These are phyloP conservation scores for Salvia rosmarinus DNA, from an alignment of 257 asterid species.

Conservation along the genomic window DNA sequence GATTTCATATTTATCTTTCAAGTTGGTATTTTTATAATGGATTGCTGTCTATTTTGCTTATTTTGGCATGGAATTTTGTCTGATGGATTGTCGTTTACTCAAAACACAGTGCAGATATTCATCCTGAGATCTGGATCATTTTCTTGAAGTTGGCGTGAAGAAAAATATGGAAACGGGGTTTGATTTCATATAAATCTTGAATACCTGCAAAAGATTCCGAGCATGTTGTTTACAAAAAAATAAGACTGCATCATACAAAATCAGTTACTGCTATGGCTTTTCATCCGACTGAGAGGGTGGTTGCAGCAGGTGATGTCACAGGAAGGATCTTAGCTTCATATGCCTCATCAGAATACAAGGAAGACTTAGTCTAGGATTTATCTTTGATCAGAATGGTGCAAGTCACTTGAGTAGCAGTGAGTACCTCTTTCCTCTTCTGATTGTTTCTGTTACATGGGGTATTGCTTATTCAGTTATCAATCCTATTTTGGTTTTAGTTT, in stretches of 20 bases:
- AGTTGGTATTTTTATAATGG: neutral
- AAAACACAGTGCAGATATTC: constrained; percentile 41
- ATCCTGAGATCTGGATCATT: constrained; percentile 27
- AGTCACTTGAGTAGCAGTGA: no score
- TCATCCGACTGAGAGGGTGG: constrained; percentile 83
- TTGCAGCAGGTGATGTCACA: constrained; percentile 91
- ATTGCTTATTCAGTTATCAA: no score
- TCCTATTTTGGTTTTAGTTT: no score
- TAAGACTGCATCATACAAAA: constrained; percentile 82
- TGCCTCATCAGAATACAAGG: no score
- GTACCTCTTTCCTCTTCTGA: no score
- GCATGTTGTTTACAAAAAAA: constrained; percentile 46
- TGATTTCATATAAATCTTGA: constrained; percentile 20
- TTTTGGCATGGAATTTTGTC: constrained; percentile 7
- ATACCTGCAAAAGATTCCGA: constrained; percentile 73
- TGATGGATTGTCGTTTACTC: constrained; percentile 22
- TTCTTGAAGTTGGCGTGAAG: constrained; percentile 26
- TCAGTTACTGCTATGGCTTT: constrained; percentile 70
- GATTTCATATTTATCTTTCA: neutral
- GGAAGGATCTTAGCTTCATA: constrained; percentile 95
- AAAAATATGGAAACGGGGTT: constrained; percentile 14
- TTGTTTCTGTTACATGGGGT: no score
- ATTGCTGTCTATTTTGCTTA: neutral
- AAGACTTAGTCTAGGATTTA: no score
- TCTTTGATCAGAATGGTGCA: no score